phyloP scores from a whole-genome alignment of 169 alveolate species.

The Neospora caninum region DNA sequence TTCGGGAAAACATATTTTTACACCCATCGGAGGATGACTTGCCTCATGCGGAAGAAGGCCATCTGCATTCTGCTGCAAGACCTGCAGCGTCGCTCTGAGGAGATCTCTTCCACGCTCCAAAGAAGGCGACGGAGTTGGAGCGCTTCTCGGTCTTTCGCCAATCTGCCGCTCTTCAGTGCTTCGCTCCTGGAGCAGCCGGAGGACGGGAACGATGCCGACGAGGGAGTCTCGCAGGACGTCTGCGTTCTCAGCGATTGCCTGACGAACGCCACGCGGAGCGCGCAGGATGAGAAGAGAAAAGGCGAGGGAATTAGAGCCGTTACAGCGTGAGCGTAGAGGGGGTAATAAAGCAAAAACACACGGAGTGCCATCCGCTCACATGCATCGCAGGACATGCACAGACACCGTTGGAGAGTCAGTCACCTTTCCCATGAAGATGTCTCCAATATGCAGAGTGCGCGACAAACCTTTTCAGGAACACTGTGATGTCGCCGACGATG shows the following conservation, averaged over 20 bases:
- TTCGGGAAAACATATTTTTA: background rate
- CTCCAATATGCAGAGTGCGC: too few species aligned
- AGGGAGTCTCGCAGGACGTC: background rate
- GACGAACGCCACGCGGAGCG: too few species aligned
- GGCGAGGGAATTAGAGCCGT: too few species aligned
- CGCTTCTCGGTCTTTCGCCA: background rate
- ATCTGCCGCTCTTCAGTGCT: background rate
- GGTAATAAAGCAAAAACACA: too few species aligned
- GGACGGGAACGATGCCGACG: background rate
- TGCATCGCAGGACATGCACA: too few species aligned
- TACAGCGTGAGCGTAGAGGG: too few species aligned
- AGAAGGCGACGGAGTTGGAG: background rate
- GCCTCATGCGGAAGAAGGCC: background rate
- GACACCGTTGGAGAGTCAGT: too few species aligned
- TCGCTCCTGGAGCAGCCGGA: background rate
- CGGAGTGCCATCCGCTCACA: too few species aligned
- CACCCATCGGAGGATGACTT: background rate
- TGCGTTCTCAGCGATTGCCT: background rate
- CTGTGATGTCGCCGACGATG: too few species aligned
- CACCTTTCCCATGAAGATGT: too few species aligned
- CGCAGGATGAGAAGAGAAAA: too few species aligned
- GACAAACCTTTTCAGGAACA: too few species aligned
- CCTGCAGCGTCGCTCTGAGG: background rate
- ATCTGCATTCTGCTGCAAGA: background rate
- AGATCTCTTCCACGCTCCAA: background rate